Evolutionary conservation across 768 basidiomycete species (phyloP), one percentile per base, ranked within the genome.

Genomic region (Amanita jacksonii): DNA sequence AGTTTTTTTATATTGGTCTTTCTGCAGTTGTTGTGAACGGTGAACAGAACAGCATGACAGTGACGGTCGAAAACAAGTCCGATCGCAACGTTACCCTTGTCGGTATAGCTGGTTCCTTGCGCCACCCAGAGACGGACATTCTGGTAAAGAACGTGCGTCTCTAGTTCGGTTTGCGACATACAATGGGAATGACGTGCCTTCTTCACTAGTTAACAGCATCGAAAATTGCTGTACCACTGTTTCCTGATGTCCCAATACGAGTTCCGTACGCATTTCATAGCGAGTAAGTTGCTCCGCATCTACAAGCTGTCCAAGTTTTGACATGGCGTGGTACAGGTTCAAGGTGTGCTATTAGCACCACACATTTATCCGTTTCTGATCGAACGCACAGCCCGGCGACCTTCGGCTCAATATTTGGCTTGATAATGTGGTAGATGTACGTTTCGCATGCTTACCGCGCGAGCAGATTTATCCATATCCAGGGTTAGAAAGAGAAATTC

Each of bases 11-110:
- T 27, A 46, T 46, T 54, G 51, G 51, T 38, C 31, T 43, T 33
- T 42, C n/a, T n/a, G n/a, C 8, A 90, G 87, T 88, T 47, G 66
- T 90, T 38, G 78, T 89, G 24, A 91, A 91, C 52, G 87, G 87
- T 47, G 84, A 87, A 67, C 77, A 73, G 56, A 91, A 88, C 57
- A 64, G 72, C 24, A 64, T 91, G 25, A 62, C 62, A 19, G 61
- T 91, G 38, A 61, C 69, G 20, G 68, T 90, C 9, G 85, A 87
- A 61, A 91, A 87, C 62, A 83, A 76, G 59, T 81, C 83, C 8
- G 74, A 74, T 52, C 72, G 70, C 53, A 85, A 88, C 50, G 69
- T 84, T 38, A 85, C 84, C 2, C 63, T 90, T 13, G 58, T 77
- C 48, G 72, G 63, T 52, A 69, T 85, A 46, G 71, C 74, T 41